Base-by-base conservation (phyloP, 2,329 filamentous ascomycete species). In the Fusarium dimerum region DNA sequence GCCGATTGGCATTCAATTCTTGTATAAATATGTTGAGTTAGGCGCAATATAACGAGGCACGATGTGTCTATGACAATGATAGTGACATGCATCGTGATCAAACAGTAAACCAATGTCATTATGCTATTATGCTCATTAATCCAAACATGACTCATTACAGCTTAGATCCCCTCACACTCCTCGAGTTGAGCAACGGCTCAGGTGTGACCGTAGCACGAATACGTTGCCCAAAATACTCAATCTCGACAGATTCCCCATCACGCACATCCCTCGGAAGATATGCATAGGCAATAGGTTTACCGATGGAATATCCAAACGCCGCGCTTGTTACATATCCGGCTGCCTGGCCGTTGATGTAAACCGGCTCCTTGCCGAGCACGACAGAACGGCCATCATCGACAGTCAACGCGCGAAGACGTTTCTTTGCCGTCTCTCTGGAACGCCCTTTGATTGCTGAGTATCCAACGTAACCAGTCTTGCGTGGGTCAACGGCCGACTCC, bases 281-380 rank as follows among this genome's bases (percentile, higher is more conserved):
- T 0, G 82, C 78, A 63, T 81, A 86, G 0, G 81, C 83, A 12
- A 86, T 72, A 0, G 84, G 83, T 65, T 80, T 84, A 26, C 80
- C 68, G 10, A 86, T 64, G 0, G 79, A 82, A 60, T 82, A 86
- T 0, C 80, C 84, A 60, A 85, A 87, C 0, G 79, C 82, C 1
- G 83, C 78, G 47, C 76, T 86, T 2, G 82, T 85, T 26, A 87
- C 73, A 55, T 87, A 87, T 0, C 84, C 83, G 1, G 71, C 72
- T 0, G 76, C 57, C 48, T 75, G 67, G 9, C 75, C 76, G 3
- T 76, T 64, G 13, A 74, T 57, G 49, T 78, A 85, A 0, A 87
- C 81, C 0, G 84, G 84, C 63, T 87, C 84, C 61, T 86, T 86
- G 6, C 83, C 83, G 1, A 87, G 66, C 0, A 85, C 75, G 56